These are phyloP conservation scores for Microstegium vimineum DNA, from an alignment of 176 grass and related monocot species.

Conservation along the genomic window DNA sequence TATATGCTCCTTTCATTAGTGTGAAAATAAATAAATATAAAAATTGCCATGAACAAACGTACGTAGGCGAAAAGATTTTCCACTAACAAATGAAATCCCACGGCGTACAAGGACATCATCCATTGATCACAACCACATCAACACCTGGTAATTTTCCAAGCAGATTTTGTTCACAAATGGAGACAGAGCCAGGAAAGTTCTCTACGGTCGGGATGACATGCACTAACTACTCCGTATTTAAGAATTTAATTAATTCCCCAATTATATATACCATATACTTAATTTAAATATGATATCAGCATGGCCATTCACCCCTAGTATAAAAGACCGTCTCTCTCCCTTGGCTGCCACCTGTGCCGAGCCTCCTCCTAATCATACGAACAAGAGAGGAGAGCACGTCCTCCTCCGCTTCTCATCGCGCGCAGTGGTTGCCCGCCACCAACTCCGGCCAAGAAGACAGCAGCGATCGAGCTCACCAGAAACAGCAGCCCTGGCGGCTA, in stretches of 20 bases:
- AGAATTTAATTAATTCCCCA: neutral
- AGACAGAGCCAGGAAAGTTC: neutral
- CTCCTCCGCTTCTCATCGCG: neutral
- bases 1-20: no score
- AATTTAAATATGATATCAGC: neutral
- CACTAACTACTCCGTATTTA: neutral
- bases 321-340: neutral
- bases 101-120: neutral
- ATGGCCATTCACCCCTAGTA: neutral
- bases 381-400: conserved; percentile 28
- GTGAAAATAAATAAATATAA: neutral
- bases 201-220: no score
- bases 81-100: neutral
- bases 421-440: conserved; percentile 17
- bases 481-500: conserved; percentile 16
- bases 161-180: neutral
- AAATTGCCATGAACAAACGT: no score
- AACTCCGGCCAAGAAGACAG: neutral
- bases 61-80: neutral
- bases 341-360: neutral
- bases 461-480: neutral
- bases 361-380: neutral
- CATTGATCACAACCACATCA: neutral
- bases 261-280: neutral
- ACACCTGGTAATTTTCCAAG: neutral